Base-by-base conservation (phyloP, 2,329 filamentous ascomycete genomes). In the Geosmithia putterillii region DNA sequence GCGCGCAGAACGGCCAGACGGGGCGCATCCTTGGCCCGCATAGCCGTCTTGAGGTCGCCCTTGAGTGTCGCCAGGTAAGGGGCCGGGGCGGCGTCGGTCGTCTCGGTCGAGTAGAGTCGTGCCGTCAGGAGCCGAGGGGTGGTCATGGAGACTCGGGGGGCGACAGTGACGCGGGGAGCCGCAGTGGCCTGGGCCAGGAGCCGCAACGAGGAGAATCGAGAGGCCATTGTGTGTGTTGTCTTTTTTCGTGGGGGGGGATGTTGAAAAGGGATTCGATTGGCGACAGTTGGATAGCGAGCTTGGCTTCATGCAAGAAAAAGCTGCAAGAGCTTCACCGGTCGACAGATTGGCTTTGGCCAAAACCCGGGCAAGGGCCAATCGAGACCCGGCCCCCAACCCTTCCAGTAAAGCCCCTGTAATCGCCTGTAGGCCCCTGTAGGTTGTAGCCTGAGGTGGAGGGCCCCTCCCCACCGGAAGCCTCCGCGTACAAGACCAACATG, bases 1-100 rank as follows among this genome's bases (percentile, higher is more conserved):
- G 71, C 61, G 51, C 85, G 81, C 41, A 90, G 71, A 34, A 86
- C 83, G 35, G 73, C 65, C 21, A 89, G 74, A 2, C 81, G 77
- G 21, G 75, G 66, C 21, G 69, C 62, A 55, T 83, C 78, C 59
- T 81, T 83, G 51, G 69, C 69, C 46, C 72, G 71, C 79, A 83
- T 82, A 41, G 79, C 78, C 9, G 67, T 61, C 63, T 83, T 83
- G 48, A 83, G 66, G 51, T 83, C 79, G 49, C 58, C 61, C 54
- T 75, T 76, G 53, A 79, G 63, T 14, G 34, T 43, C n/a, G 21
- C 17, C 17, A 46, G 41, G 34, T 32, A 44, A 3, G 42, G 41
- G 7, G 41, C 22, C 35, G 71, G 70, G 19, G 60, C 51, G 5
- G 61, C 53, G 47, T 64, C 60, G 44, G 57, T 54, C 36, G 64